Percentiles rank a stretch among this genome's conserved stretches.
Conservation (phyloP, 768 basidiomycete genomes). For the Lactarius pseudohatsudake region DNA sequence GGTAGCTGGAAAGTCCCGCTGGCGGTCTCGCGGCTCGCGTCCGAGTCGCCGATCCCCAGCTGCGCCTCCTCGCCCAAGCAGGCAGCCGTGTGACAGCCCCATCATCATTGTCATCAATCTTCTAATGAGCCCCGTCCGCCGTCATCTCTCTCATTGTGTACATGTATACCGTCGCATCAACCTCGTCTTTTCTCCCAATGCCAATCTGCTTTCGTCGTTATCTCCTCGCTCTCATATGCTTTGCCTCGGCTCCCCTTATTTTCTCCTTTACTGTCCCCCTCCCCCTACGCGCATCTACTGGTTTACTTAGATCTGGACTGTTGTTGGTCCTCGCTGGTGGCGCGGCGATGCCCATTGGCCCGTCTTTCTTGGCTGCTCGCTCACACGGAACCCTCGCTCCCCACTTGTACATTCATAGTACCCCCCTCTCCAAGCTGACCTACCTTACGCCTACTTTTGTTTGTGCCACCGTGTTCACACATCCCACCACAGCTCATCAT, state of each 20-base stretch:
- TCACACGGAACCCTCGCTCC: not conserved
- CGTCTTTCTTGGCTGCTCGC: not conserved
- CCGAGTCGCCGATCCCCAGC: constrained; percentile 11
- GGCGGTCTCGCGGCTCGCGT: not conserved
- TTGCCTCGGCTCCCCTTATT: not conserved
- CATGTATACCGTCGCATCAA: constrained; percentile 13
- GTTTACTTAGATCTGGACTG: constrained; percentile 7
- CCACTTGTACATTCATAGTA: constrained; percentile 3
- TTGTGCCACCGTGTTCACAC: no score
- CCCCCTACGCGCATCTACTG: not conserved
- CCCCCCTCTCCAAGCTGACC: not conserved
- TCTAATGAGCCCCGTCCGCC: no score
- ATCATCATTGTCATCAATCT: not conserved
- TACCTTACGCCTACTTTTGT: not conserved
- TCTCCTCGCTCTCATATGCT: constrained; percentile 26
- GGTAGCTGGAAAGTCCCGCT: constrained; percentile 24
- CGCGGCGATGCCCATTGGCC: not conserved
- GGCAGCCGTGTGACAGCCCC: constrained; percentile 4
- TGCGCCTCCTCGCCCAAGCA: constrained; percentile 15
- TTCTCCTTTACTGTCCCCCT: not conserved
- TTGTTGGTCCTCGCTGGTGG: not conserved
- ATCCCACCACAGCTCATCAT: not conserved
- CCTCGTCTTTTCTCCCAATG: not conserved
- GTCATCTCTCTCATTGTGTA: constrained; percentile 7
- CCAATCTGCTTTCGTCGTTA: constrained; percentile 24